Base-by-base conservation (phyloP, 257 asterid species). In the Solanum etuberosum region DNA sequence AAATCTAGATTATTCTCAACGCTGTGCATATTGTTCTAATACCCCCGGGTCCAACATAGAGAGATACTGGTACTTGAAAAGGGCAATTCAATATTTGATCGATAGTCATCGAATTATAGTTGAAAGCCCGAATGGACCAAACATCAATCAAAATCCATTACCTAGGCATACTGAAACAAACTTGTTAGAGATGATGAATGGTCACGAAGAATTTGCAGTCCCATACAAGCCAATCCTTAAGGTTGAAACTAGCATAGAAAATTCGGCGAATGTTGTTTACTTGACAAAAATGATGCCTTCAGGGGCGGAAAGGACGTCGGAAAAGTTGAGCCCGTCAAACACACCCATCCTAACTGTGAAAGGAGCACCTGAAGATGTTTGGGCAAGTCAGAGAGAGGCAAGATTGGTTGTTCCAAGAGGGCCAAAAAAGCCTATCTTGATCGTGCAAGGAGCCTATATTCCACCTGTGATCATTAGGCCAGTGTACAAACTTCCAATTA, bases 271-370 rank as follows among this genome's bases (percentile, higher is more conserved):
- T 57, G 5, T 57, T 57, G 4, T 21, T 21, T 13, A 57, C n/a
- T 7, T 8, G 27, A 8, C 25, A 21, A 57, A 57, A 57, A 7
- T 21, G 0, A 2, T 9, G 25, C 13, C 11, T 57, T 57, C 9
- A 0, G 11, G 4, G 12, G 67, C 2, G 2, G 9, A 21, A 7
- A 4, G 0, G 13, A 21, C 2, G 2, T 3, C 0, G 0, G 2
- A 20, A 57, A 57, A 3, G 27, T 20, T 20, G 5, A 57, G 2
- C 13, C 67, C 13, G 1, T 18, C 5, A 20, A 57, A 3, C 5
- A 57, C 11, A 57, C 12, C 5, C 5, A 7, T 57, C 5, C 9
- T 51, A 18, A 6, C 3, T 51, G 3, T 18, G n/a, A 18, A 16
- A 16, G 4, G 61, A 6, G 23, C 3, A 15, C 2, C 2, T 15